These are phyloP conservation scores for Smittium culicis DNA, from an alignment of 371 early-diverging fungal genomes.

Conservation along the genomic window DNA sequence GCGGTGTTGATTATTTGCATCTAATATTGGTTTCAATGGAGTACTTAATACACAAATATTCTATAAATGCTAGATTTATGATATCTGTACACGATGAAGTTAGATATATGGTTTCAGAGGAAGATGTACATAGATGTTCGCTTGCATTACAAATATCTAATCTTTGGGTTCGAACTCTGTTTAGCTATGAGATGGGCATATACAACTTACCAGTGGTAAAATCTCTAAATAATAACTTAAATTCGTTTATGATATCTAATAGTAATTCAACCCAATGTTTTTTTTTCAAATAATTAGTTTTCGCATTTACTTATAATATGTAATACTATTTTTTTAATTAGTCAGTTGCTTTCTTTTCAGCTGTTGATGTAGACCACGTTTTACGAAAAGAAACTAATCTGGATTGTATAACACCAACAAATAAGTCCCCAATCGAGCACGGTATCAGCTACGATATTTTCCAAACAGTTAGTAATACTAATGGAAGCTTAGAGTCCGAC, in stretches of 20 bases:
- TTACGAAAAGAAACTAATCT: constrained; percentile 81
- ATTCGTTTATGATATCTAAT: neutral
- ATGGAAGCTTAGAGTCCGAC: neutral
- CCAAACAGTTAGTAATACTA: neutral
- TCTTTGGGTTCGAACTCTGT: constrained; percentile 84
- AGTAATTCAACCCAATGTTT: no score
- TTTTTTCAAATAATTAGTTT: neutral
- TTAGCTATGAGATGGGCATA: constrained; percentile 75
- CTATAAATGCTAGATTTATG: constrained; percentile 74
- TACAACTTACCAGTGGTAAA: constrained; percentile 48
- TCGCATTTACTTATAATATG: neutral
- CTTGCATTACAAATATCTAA: constrained; percentile 85
- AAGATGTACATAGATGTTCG: constrained; percentile 61
- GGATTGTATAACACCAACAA: constrained; percentile 64
- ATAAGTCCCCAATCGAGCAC: constrained; percentile 41
- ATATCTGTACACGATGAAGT: constrained; percentile 95
- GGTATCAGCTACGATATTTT: constrained; percentile 28
- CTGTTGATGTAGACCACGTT: constrained; percentile 85
- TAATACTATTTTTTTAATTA: constrained; percentile 18
- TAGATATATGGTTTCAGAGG: constrained; percentile 66
- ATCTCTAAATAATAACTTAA: neutral
- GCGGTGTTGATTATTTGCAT: constrained; percentile 96
- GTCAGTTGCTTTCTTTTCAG: constrained; percentile 90
- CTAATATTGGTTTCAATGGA: constrained; percentile 80
- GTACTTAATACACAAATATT: constrained; percentile 59